Base-by-base conservation (phyloP, 352 stramenopile genomes). In the Pythium scleroteichum region DNA sequence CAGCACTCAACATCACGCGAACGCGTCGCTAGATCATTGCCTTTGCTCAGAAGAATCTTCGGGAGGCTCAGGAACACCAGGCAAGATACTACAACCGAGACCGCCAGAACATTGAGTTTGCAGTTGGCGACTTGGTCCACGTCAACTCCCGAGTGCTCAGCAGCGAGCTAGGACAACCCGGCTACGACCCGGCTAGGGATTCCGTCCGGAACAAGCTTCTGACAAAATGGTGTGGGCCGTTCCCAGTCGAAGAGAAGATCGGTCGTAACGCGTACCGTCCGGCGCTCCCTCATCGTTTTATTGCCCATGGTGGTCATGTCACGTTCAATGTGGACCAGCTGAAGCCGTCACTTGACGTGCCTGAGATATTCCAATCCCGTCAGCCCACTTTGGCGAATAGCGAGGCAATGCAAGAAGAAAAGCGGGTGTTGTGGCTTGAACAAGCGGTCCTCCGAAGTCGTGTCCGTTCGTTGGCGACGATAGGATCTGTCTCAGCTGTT, bases 81-180 rank as follows among this genome's bases (percentile, higher is more conserved):
- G 55, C 45, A 4, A 13, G 29, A 12, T 62, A 55, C 16, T 62
- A 62, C 55, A 62, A 62, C n/a, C 45, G 17, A 19, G 42, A 27
- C 3, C 55, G 55, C 2, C 44, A 35, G 2, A 32, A 38, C 2
- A 20, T 62, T 1, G 3, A 29, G 6, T 62, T 47, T 19, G 33
- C 38, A 12, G 19, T 40, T 6, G 32, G 23, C 19, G 44, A 62
- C 19, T 44, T 55, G 14, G 55, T 62, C 13, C 54, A 62, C 22
- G 55, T 62, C 6, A 32, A 54, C 24, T 13, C 55, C n/a, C 55
- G 22, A 16, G 55, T 62, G 3, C 24, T 62, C 5, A 47, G n/a
- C 38, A 23, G 51, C 51, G 4, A 47, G 20, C 49, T 46, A 8
- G 16, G 29, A 10, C 40, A 46, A 46, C 49, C 49, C 4, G 49